phyloP scores from a whole-genome alignment of 345 rosid species.

The Geranium brycei region DNA sequence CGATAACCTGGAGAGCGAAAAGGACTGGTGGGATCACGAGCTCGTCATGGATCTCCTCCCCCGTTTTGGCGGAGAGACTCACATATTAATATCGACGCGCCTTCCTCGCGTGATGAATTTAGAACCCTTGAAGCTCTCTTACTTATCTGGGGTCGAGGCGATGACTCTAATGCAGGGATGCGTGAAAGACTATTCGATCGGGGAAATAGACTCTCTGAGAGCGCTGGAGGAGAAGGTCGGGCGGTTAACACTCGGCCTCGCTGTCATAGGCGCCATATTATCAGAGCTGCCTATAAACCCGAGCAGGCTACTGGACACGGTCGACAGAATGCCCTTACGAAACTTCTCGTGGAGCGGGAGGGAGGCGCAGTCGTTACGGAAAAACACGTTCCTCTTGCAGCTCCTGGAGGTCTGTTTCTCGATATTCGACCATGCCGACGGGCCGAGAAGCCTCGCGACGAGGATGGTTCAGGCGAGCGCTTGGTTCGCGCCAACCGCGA shows the following conservation, averaged over 20 bases:
- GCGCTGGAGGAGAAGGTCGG: constrained; percentile 76
- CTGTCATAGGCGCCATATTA: constrained; percentile 65
- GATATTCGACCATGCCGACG: constrained; percentile 83
- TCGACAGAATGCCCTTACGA: constrained; percentile 69
- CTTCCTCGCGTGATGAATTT: constrained; percentile 74
- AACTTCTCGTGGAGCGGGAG: constrained; percentile 51
- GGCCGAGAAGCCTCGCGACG: constrained; percentile 81
- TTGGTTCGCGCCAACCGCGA: constrained; percentile 83
- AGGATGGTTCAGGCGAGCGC: constrained; percentile 81
- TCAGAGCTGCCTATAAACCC: constrained; percentile 88
- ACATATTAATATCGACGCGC: constrained; percentile 64
- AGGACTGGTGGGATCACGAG: constrained; percentile 94
- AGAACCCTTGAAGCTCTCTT: constrained; percentile 70
- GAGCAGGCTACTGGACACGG: constrained; percentile 71
- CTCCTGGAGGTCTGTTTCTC: constrained; percentile 93
- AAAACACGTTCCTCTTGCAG: constrained; percentile 56
- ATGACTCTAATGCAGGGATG: constrained; percentile 72
- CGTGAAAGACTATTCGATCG: constrained; percentile 41
- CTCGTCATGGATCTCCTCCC: constrained; percentile 96
- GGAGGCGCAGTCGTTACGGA: constrained; percentile 33
- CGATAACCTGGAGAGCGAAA: constrained; percentile 86
- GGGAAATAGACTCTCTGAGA: constrained; percentile 65
- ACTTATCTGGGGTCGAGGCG: constrained; percentile 76
- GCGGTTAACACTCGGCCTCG: constrained; percentile 65
- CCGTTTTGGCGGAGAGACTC: constrained; percentile 87